Base-by-base conservation (phyloP, 495 filamentous ascomycete species). In the Aspergillus panamensis region DNA sequence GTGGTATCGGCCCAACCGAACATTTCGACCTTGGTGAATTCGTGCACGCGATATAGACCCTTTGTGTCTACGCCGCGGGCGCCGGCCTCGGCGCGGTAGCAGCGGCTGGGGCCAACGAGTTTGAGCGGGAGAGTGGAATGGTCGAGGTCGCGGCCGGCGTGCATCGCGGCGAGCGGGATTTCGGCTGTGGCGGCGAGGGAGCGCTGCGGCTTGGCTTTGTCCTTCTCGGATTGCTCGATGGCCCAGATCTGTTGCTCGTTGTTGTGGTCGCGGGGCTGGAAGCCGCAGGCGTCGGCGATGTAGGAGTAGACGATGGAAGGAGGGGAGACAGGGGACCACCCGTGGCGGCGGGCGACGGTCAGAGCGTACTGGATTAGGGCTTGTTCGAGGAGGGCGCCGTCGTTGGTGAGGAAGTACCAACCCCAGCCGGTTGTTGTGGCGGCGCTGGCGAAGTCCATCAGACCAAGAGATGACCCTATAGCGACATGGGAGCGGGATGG, bases 1-100 rank as follows among this genome's bases (percentile, higher is more conserved):
- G 86, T 84, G 19, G 64, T 72, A 61, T 79, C 74, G 9, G 74
- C 60, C 93, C 93, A 98, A 0, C 85, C 90, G 68, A 98, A 98
- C 76, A 98, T 84, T 69, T 98, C 94, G 1, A 97, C 93, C 66
- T 98, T 98, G 39, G 91, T 96, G 74, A 98, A 98, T 69, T 98
- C 94, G 75, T 97, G 94, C n/a, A 98, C 94, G 12, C 94, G 87
- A 74, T 97, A 98, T 7, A 98, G 79, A 8, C 94, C 94, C 73
- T 97, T 97, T 8, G 89, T 95, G 40, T 96, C 90, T 20, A 84
- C 84, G 32, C 94, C 94, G 17, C 94, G 80, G 6, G 90, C 87
- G 17, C 94, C 94, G 1, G 94, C 95, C 72, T 98, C 94, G 14
- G 94, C 94, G 47, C 94, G 86, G 67, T 96, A 98, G 73, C 91